Percentiles rank a stretch among this genome's conserved stretches.
phyloP scores from a whole-genome alignment of 495 filamentous ascomycete genomes.

The Aspergillus ostianus region DNA sequence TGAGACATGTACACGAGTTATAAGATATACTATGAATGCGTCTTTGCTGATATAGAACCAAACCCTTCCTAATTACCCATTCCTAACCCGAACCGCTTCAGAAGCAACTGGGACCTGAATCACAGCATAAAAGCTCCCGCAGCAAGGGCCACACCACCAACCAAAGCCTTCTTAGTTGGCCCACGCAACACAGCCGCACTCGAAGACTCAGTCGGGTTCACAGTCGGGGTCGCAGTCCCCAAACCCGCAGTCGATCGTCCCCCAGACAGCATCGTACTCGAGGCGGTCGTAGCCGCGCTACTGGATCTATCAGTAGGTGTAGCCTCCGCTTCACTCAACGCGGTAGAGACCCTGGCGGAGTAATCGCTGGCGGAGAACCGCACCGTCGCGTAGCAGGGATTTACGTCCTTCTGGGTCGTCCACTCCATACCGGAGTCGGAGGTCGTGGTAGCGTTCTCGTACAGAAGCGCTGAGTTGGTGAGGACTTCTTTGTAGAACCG shows the following conservation, averaged over 20 bases:
- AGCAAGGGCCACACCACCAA: slow-evolving; percentile 15
- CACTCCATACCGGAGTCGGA: slow-evolving; percentile 6
- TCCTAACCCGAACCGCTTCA: too few relatives aligned
- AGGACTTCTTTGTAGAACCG: background rate
- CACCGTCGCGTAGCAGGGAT: slow-evolving; percentile 11
- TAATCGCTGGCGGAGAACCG: slow-evolving; percentile 22
- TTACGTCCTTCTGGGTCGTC: slow-evolving; percentile 1
- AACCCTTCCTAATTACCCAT: too few relatives aligned
- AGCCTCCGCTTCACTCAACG: slow-evolving; percentile 12
- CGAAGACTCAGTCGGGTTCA: background rate
- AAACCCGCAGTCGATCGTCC: slow-evolving; percentile 13
- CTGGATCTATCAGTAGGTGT: slow-evolving; percentile 5
- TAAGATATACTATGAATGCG: too few relatives aligned
- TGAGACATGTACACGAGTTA: too few relatives aligned
- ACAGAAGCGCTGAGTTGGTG: background rate
- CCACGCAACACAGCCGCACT: slow-evolving; percentile 17
- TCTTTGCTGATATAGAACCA: too few relatives aligned
- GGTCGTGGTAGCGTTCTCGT: slow-evolving; percentile 7
- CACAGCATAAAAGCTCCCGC: slow-evolving; percentile 17
- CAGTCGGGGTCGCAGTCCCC: slow-evolving; percentile 3
- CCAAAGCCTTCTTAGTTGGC: slow-evolving; percentile 11
- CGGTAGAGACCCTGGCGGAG: slow-evolving; percentile 20
- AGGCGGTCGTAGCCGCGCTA: slow-evolving; percentile 4
- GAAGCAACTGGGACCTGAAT: too few relatives aligned
- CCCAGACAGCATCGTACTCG: background rate